Conservation (phyloP, 495 filamentous ascomycete species). For the Hamigera avellanea region DNA sequence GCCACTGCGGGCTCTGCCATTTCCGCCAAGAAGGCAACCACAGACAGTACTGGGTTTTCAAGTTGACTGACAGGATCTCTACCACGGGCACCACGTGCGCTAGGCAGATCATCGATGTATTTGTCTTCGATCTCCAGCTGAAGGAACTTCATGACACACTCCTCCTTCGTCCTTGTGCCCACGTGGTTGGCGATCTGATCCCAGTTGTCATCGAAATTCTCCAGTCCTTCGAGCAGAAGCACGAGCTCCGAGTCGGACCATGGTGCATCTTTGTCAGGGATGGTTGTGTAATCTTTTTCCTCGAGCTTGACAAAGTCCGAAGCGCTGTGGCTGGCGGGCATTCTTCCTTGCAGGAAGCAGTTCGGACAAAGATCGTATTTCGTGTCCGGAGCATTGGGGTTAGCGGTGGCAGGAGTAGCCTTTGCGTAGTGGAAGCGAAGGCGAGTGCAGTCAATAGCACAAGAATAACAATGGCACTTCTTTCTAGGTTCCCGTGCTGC, state of each 20-base stretch:
- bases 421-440: slow-evolving; percentile 81
- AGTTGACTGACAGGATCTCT: slow-evolving; percentile 75
- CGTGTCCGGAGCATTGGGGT: slow-evolving; percentile 43
- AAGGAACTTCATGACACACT: slow-evolving; percentile 93
- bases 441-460: slow-evolving; percentile 85
- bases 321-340: slow-evolving; percentile 59
- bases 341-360: slow-evolving; percentile 72
- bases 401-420: slow-evolving; percentile 40
- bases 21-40: slow-evolving; percentile 82
- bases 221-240: slow-evolving; percentile 75
- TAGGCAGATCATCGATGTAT: slow-evolving; percentile 66
- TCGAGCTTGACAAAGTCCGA: slow-evolving; percentile 79
- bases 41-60: slow-evolving; percentile 92
- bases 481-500: slow-evolving; percentile 50
- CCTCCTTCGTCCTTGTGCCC: slow-evolving; percentile 80
- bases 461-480: slow-evolving; percentile 74
- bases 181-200: slow-evolving; percentile 84
- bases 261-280: slow-evolving; percentile 68
- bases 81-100: slow-evolving; percentile 54
- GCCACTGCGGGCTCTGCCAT: slow-evolving; percentile 81
- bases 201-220: slow-evolving; percentile 92
- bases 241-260: slow-evolving; percentile 88
- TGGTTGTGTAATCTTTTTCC: slow-evolving; percentile 60
- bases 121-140: slow-evolving; percentile 86
- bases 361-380: slow-evolving; percentile 81